Evolutionary conservation across 441 rosid species (phyloP).

Genomic region (Mallotus repandus): DNA sequence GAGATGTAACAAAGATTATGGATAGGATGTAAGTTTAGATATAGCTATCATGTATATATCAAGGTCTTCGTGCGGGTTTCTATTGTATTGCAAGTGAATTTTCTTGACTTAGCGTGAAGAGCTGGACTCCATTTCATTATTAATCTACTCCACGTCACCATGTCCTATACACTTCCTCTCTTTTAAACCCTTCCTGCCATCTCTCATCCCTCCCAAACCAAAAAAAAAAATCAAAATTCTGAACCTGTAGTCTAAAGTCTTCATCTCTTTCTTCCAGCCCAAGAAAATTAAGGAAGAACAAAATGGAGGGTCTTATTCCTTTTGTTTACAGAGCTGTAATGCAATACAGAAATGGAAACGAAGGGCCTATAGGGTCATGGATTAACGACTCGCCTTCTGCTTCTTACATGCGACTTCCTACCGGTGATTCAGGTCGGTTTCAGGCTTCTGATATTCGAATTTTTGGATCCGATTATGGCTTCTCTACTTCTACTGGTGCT

Average conservation of each 20-base stretch:
- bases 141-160: constrained; percentile 48
- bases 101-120: constrained; percentile 37
- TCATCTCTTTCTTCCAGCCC: constrained; percentile 6
- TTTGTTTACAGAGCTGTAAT: constrained; percentile 57
- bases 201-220: constrained; percentile 2
- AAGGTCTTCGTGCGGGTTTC: constrained; percentile 40
- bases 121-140: constrained; percentile 33
- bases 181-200: constrained; percentile 38
- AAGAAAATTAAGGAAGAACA: neutral
- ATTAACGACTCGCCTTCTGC: constrained; percentile 54
- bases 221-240: no score
- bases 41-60: constrained; percentile 40
- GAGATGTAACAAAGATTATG: constrained; percentile 24
- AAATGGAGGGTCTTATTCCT: constrained; percentile 89
- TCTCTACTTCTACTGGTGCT: constrained; percentile 33
- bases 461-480: constrained; percentile 35
- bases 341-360: constrained; percentile 57
- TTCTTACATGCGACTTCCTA: constrained; percentile 69
- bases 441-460: constrained; percentile 35
- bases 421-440: constrained; percentile 68
- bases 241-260: no score
- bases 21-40: constrained; percentile 31
- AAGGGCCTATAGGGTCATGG: constrained; percentile 38
- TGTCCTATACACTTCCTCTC: neutral
- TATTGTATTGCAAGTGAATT: constrained; percentile 6